These are phyloP conservation scores for Neodidymelliopsis sp. DNA, from an alignment of 2,329 filamentous ascomycete genomes.

Conservation along the genomic window DNA sequence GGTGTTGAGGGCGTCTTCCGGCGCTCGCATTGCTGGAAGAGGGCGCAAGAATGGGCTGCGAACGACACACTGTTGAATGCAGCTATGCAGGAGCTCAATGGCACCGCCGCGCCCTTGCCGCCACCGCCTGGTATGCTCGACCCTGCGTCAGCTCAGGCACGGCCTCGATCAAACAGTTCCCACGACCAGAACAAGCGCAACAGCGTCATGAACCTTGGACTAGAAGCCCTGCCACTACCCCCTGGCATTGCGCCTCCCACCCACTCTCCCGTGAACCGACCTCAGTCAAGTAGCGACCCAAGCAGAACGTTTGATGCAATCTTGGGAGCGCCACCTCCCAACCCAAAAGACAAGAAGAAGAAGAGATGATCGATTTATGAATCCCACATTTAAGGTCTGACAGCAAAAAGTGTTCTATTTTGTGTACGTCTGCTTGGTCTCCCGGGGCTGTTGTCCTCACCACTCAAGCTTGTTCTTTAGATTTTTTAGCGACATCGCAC, in stretches of 20 bases:
- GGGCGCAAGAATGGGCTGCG: slow-evolving; percentile 67
- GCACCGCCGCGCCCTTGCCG: slow-evolving; percentile 39
- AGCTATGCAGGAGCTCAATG: slow-evolving; percentile 45
- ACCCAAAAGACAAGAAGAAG: slow-evolving; percentile 41
- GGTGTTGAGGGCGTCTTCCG: slow-evolving; percentile 73
- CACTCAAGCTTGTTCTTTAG: slow-evolving; percentile 12
- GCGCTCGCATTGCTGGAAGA: slow-evolving; percentile 73
- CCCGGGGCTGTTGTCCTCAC: slow-evolving; percentile 7
- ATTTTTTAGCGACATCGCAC: slow-evolving; percentile 15
- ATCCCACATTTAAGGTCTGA: slow-evolving; percentile 1
- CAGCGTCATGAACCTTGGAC: slow-evolving; percentile 55
- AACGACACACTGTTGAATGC: slow-evolving; percentile 43
- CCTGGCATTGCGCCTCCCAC: slow-evolving; percentile 51
- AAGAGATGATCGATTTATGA: slow-evolving; percentile 29
- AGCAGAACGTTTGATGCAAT: slow-evolving; percentile 60
- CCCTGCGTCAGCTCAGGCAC: slow-evolving; percentile 23
- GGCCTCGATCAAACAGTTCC: slow-evolving; percentile 38
- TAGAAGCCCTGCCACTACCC: slow-evolving; percentile 57
- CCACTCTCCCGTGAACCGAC: slow-evolving; percentile 33
- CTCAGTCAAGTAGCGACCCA: slow-evolving; percentile 46
- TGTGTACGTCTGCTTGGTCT: background rate
- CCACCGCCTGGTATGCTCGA: slow-evolving; percentile 41
- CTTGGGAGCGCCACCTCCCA: slow-evolving; percentile 39
- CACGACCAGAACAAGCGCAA: slow-evolving; percentile 46
- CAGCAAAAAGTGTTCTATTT: slow-evolving; percentile 6